phyloP scores from a whole-genome alignment of 169 alveolate species.

The Plasmodium reichenowi region DNA sequence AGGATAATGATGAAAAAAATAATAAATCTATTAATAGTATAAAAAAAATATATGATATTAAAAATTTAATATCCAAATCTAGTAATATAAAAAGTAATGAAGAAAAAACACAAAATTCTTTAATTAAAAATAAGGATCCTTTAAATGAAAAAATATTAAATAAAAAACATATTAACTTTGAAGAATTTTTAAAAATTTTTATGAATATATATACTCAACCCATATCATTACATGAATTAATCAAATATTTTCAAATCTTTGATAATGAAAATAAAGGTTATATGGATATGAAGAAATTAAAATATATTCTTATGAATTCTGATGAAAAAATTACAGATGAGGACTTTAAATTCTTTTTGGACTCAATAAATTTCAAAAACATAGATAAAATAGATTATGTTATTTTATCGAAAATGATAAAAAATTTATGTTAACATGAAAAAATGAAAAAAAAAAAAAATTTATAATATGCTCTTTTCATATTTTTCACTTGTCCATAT shows the following conservation, averaged over 20 bases:
- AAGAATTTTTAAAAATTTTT: conserved; percentile 63
- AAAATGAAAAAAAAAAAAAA: too few relatives aligned
- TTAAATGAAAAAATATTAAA: conserved; percentile 2
- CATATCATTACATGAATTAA: conserved; percentile 36
- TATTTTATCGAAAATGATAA: conserved; percentile 37
- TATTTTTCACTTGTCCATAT: too few relatives aligned
- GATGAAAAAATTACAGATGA: conserved; percentile 50
- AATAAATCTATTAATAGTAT: background rate
- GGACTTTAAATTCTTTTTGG: conserved; percentile 51
- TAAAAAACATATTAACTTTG: conserved; percentile 65
- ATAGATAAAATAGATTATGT: conserved; percentile 62
- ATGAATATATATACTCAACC: conserved; percentile 59
- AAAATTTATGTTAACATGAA: conserved; percentile 8
- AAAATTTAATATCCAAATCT: conserved; percentile 33
- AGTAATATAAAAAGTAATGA: conserved; percentile 17
- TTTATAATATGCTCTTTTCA: too few relatives aligned
- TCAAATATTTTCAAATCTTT: conserved; percentile 66
- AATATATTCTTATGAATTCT: conserved; percentile 47
- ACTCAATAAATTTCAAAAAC: conserved; percentile 32
- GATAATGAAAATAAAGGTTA: conserved; percentile 75
- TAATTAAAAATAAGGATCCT: background rate
- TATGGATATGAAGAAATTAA: conserved; percentile 18
- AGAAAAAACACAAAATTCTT: background rate
- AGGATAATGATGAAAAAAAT: conserved; percentile 10
- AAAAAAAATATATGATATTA: conserved; percentile 36